Conservation (phyloP, 169 alveolate species). For the Cryptosporidium baileyi region DNA sequence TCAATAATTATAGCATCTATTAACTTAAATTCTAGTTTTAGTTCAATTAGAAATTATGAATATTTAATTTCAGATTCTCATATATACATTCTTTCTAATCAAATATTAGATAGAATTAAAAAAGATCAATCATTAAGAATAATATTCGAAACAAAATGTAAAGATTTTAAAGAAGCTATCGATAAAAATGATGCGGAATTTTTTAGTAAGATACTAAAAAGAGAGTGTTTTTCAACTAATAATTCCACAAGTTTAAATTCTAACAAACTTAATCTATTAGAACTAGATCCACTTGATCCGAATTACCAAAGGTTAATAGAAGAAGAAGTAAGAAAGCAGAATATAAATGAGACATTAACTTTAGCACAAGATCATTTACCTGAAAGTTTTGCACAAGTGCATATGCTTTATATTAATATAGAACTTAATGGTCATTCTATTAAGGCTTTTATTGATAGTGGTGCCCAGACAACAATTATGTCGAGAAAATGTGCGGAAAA, state of each 20-base stretch:
- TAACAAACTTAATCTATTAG: conserved; percentile 4
- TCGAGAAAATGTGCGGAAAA: conserved; percentile 88
- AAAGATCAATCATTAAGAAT: conserved; percentile 67
- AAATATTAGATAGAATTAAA: conserved; percentile 69
- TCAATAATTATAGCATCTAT: background rate
- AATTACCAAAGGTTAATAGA: conserved; percentile 89
- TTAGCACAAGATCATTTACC: conserved; percentile 83
- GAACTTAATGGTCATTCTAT: conserved; percentile 87
- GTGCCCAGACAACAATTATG: conserved; percentile 95
- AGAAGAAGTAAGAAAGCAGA: conserved; percentile 82
- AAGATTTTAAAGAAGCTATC: conserved; percentile 65
- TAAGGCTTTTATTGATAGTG: conserved; percentile 95
- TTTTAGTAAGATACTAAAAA: background rate
- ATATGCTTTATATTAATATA: conserved; percentile 90
- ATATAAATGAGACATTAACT: conserved; percentile 85
- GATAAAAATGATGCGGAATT: conserved; percentile 29
- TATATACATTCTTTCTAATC: conserved; percentile 11
- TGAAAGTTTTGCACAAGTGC: conserved; percentile 82
- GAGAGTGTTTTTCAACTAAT: background rate
- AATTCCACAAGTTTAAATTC: conserved; percentile 49
- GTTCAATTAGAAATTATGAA: background rate
- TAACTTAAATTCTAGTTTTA: background rate
- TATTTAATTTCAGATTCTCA: background rate
- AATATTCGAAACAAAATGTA: conserved; percentile 38
- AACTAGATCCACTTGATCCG: conserved; percentile 84